These are phyloP conservation scores for Neoscytalidium dimidiatum DNA, from an alignment of 2,329 filamentous ascomycete genomes.

Conservation along the genomic window DNA sequence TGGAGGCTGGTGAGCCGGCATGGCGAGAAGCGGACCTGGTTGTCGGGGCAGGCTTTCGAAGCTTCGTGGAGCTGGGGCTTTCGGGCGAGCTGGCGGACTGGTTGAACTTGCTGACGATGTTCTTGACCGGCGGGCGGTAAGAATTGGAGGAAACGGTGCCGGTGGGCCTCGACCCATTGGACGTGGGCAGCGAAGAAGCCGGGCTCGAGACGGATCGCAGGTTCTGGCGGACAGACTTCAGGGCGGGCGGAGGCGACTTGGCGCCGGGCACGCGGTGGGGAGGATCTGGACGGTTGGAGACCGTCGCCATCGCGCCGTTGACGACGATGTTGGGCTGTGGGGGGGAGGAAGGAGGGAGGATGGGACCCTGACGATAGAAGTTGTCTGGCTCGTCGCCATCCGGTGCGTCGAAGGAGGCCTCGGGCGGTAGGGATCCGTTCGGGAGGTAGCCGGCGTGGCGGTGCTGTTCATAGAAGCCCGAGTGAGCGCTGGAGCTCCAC, in stretches of 20 bases:
- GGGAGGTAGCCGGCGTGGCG: constrained; percentile 9
- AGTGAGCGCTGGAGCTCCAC: constrained; percentile 16
- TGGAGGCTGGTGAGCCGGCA: constrained; percentile 28
- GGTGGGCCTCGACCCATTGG: constrained; percentile 10
- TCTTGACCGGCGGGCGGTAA: constrained; percentile 36
- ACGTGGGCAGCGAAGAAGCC: constrained; percentile 6
- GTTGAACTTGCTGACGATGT: constrained; percentile 40
- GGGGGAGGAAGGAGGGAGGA: constrained; percentile 5
- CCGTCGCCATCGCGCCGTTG: constrained; percentile 20
- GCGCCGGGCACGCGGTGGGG: constrained; percentile 13
- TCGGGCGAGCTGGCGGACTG: constrained; percentile 31
- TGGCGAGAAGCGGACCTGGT: constrained; percentile 25
- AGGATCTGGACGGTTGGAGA: constrained; percentile 12
- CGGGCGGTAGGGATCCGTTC: constrained; percentile 18
- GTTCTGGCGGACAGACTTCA: constrained; percentile 19
- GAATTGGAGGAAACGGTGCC: constrained; percentile 1
- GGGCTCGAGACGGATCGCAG: constrained; percentile 18
- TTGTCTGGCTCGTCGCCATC: constrained; percentile 18
- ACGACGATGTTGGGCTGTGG: constrained; percentile 17
- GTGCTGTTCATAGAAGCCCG: constrained; percentile 12
- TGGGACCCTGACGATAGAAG: constrained; percentile 19
- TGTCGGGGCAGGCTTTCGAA: constrained; percentile 30
- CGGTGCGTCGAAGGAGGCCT: constrained; percentile 7
- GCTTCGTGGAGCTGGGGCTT: constrained; percentile 27
- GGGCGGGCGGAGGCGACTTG: constrained; percentile 13